A percentile compares a stretch with the other conserved stretches of the same genome.
phyloP scores from a whole-genome alignment of 805 yeast species.

The Barnettozyma californica region DNA sequence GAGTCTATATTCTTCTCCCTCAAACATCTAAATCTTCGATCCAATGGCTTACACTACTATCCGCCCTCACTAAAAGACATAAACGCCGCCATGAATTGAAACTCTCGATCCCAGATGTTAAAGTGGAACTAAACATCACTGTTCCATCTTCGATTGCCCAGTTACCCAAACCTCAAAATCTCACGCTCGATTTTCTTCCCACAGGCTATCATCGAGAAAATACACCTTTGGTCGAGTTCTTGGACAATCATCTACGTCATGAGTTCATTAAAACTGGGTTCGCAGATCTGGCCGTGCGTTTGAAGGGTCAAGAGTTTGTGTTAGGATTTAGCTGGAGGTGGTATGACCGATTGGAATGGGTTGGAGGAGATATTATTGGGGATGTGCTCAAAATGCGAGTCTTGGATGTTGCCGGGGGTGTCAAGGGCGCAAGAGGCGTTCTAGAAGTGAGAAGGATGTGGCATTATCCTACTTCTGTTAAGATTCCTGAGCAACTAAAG shows the following conservation, averaged over 20 bases:
- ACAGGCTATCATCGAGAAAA: conserved; percentile 25
- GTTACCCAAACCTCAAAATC: not conserved
- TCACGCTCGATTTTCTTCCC: conserved; percentile 2
- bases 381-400: conserved; percentile 24
- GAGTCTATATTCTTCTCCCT: conserved; percentile 51
- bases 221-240: conserved; percentile 30
- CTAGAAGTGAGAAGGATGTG: conserved; percentile 55
- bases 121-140: conserved; percentile 24
- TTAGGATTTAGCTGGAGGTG: conserved; percentile 57
- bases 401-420: conserved; percentile 24
- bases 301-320: conserved; percentile 25
- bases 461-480: conserved; percentile 33
- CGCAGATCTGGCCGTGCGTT: conserved; percentile 19
- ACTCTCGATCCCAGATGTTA: conserved; percentile 39
- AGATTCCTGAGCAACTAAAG: not conserved
- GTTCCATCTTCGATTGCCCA: conserved; percentile 14
- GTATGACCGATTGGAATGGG: conserved; percentile 76
- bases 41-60: conserved; percentile 60
- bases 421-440: conserved; percentile 39
- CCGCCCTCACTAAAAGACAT: conserved; percentile 36
- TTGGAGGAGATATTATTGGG: conserved; percentile 39
- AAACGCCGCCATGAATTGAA: conserved; percentile 40
- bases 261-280: conserved; percentile 29
- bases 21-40: conserved; percentile 48
- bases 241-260: conserved; percentile 33